Conservation (phyloP, 495 filamentous ascomycete species). For the Jackrogersella minutella region DNA sequence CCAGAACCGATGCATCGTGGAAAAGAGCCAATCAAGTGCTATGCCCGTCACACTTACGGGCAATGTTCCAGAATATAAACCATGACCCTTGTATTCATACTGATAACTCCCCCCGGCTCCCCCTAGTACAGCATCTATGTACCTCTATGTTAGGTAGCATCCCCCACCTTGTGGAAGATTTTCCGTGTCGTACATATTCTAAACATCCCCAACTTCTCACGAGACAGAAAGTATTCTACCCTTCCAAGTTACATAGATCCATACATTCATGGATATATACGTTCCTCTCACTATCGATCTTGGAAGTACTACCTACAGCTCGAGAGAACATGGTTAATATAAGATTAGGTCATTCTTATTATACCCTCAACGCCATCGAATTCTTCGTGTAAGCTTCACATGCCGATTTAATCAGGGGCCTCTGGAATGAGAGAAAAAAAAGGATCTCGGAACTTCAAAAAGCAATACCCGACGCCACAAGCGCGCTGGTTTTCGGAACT, state of each 20-base stretch:
- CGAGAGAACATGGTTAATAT: background rate
- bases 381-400: background rate
- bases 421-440: conserved; percentile 1
- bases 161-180: conserved; percentile 25
- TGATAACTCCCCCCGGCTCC: conserved; percentile 28
- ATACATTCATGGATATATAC: too few relatives aligned
- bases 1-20: conserved; percentile 14
- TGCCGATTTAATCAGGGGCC: background rate
- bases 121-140: too few relatives aligned
- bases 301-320: background rate
- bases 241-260: too few relatives aligned
- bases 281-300: background rate
- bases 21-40: conserved; percentile 16
- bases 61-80: conserved; percentile 21
- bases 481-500: conserved; percentile 24
- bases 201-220: conserved; percentile 14
- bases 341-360: background rate
- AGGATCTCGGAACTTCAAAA: conserved; percentile 6
- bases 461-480: conserved; percentile 32
- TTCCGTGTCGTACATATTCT: conserved; percentile 15
- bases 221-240: too few relatives aligned
- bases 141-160: conserved; percentile 3
- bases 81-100: conserved; percentile 16
- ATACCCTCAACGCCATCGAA: background rate
- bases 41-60: conserved; percentile 16